phyloP scores from a whole-genome alignment of 2,329 filamentous ascomycete species.

The Emergomyces pasteurianus region DNA sequence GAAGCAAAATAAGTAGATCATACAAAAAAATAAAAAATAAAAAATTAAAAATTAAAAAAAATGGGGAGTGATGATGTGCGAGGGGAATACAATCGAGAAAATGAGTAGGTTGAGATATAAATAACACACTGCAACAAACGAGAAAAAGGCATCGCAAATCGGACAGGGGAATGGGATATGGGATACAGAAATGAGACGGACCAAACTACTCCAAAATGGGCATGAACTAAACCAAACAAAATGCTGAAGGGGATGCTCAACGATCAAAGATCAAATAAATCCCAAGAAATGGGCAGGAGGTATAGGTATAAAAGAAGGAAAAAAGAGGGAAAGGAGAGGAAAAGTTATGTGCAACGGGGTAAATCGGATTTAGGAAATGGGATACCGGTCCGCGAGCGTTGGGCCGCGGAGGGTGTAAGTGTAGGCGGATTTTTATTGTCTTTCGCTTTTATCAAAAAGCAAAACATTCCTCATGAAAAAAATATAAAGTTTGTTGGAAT shows the following conservation, averaged over 20 bases:
- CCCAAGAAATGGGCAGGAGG: not conserved
- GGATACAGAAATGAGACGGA: not conserved
- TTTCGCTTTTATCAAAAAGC: no score
- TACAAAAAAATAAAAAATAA: not conserved
- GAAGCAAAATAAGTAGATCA: not conserved
- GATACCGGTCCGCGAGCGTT: no score
- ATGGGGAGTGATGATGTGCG: not conserved
- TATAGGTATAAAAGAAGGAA: not conserved
- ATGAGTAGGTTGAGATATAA: not conserved
- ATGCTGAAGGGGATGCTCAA: not conserved
- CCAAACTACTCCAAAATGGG: not conserved
- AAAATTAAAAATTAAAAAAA: no score
- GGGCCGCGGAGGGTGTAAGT: no score
- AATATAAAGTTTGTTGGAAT: not conserved
- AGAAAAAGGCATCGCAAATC: not conserved
- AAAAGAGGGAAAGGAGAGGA: not conserved
- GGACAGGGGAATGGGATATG: not conserved
- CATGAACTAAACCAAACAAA: not conserved
- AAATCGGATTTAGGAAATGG: no score
- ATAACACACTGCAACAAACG: not conserved
- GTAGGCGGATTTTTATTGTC: no score
- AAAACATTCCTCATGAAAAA: not conserved
- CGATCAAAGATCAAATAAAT: no score
- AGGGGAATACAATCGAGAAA: not conserved
- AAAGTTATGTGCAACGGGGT: no score